Percentiles rank a stretch among this genome's conserved stretches.
Conservation (phyloP, 2,329 filamentous ascomycete species). For the Rhynchosporium secalis region DNA sequence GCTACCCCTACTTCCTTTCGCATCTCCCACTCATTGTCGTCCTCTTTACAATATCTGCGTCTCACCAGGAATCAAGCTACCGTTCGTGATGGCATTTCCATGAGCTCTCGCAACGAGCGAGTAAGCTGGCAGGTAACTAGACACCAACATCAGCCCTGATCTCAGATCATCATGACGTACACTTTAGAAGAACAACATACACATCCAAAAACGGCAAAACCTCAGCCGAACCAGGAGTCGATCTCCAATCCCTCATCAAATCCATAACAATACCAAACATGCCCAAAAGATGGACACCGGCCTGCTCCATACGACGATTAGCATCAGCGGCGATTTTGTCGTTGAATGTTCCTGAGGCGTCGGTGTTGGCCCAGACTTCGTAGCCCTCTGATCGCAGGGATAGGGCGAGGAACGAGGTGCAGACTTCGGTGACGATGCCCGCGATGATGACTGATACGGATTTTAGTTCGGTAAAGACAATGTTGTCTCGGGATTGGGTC, state of each 20-base stretch:
- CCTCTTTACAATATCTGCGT: slow-evolving; percentile 31
- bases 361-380: slow-evolving; percentile 71
- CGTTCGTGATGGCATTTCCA: slow-evolving; percentile 59
- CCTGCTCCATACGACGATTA: slow-evolving; percentile 65
- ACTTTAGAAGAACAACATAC: background rate
- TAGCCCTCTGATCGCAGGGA: slow-evolving; percentile 70
- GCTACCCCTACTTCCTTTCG: too few relatives aligned
- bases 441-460: slow-evolving; percentile 57
- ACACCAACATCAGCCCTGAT: background rate
- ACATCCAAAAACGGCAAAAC: slow-evolving; percentile 20
- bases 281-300: slow-evolving; percentile 57
- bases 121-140: slow-evolving; percentile 61
- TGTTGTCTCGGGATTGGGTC: too few relatives aligned
- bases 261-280: slow-evolving; percentile 38
- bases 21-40: too few relatives aligned
- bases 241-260: slow-evolving; percentile 36
- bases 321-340: slow-evolving; percentile 60
- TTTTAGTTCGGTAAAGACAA: too few relatives aligned
- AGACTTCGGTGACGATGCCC: slow-evolving; percentile 75
- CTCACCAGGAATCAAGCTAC: slow-evolving; percentile 59
- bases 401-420: slow-evolving; percentile 72
- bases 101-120: slow-evolving; percentile 63
- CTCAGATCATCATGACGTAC: too few relatives aligned
- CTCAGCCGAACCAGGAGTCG: slow-evolving; percentile 19
- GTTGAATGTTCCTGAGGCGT: slow-evolving; percentile 68